A percentile compares a stretch with the other conserved stretches of the same genome.
These are phyloP conservation scores for Pseudozyma tsukubaensis DNA, from an alignment of 1,284 basidiomycete species.

Conservation along the genomic window DNA sequence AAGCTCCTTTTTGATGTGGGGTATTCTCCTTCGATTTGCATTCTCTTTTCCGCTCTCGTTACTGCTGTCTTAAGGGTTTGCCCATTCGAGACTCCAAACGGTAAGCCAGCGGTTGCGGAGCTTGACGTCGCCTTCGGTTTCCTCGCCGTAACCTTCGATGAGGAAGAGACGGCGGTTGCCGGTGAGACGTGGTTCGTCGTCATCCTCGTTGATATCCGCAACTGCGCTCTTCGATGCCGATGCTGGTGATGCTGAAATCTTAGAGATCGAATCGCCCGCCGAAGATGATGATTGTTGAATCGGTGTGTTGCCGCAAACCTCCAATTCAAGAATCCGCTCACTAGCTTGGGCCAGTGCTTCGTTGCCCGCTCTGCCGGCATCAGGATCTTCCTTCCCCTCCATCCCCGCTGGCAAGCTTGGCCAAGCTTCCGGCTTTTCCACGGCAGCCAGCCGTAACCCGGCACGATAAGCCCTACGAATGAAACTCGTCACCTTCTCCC, in stretches of 20 bases:
- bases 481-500: constrained; percentile 59
- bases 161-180: constrained; percentile 34
- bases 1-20: neutral
- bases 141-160: constrained; percentile 39
- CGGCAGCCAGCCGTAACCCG: constrained; percentile 46
- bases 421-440: constrained; percentile 26
- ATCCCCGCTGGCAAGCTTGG: constrained; percentile 6
- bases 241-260: neutral
- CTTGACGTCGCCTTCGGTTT: constrained; percentile 43
- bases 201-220: neutral
- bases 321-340: constrained; percentile 51
- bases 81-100: constrained; percentile 48
- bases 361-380: constrained; percentile 24
- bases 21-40: neutral
- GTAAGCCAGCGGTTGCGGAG: constrained; percentile 52
- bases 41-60: constrained; percentile 22
- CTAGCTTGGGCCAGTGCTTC: constrained; percentile 24
- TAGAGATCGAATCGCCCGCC: neutral
- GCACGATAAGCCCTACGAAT: constrained; percentile 46
- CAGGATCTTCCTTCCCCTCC: neutral
- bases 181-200: constrained; percentile 38
- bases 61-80: neutral
- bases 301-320: constrained; percentile 54
- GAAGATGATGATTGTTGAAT: constrained; percentile 5
- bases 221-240: neutral